Base-by-base conservation (phyloP, 768 basidiomycete species). In the Vararia minispora region DNA sequence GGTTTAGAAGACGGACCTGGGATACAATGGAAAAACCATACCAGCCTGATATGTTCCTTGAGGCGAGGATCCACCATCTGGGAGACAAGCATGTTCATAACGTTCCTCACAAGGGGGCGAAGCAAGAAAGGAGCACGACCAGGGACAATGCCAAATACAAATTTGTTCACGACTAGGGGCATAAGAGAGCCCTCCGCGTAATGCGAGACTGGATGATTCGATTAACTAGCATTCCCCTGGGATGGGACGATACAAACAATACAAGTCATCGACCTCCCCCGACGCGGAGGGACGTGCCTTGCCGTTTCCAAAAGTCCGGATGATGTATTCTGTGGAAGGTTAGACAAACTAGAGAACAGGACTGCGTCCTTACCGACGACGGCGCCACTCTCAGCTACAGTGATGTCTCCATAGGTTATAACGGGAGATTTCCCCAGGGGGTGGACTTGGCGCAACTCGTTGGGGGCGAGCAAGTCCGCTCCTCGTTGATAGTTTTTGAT, bases 361-460 rank as follows among this genome's bases (percentile, higher is more conserved):
- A 9, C n/a, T n/a, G 33, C 41, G 23, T 16, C 43, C 53, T 25
- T 39, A 66, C 68, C 61, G 38, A 66, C 52, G 28, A 69, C 68
- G 13, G 66, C 66, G 20, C 61, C 61, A 43, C 68, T 63, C 48
- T 65, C 64, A 6, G 65, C 61, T 12, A 72, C 40, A 3, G 55
- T 60, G n/a, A 65, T 39, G 14, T 62, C 60, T 12, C 63, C 68
- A 45, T 69, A 65, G 3, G 63, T 66, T 28, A 70, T 66, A 35
- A 71, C 57, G 13, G 69, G 71, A 3, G 63, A 55, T 44, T 65
- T 70, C 18, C 71, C 68, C 8, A 70, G 48, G n/a, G 69, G 67
- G 33, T 64, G 56, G 18, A 68, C 37, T 2, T 59, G 38, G 18
- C 49, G 46, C 7, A 68, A 48, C 36, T 65, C 63, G 20, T 53